These are phyloP conservation scores for Cladophialophora chaetospira DNA, from an alignment of 2,329 filamentous ascomycete species.

Conservation along the genomic window DNA sequence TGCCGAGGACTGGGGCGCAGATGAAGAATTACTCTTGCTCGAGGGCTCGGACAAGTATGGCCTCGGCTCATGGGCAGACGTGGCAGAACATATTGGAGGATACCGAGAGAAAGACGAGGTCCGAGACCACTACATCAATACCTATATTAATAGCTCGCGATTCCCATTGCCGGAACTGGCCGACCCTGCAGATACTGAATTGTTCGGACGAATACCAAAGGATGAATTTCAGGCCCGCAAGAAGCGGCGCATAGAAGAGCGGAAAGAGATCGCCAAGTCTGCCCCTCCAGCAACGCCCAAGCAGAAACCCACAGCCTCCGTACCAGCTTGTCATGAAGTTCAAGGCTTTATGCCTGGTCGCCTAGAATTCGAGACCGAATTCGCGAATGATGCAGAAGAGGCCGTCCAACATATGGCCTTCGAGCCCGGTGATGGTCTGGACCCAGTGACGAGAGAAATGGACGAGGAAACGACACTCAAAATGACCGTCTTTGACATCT, in stretches of 20 bases:
- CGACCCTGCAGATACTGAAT: slow-evolving; percentile 74
- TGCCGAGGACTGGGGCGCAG: slow-evolving; percentile 90
- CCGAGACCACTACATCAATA: slow-evolving; percentile 86
- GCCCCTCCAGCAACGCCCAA: slow-evolving; percentile 83
- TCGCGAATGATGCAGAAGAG: slow-evolving; percentile 96
- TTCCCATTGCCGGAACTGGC: slow-evolving; percentile 89
- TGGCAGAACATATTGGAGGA: slow-evolving; percentile 95
- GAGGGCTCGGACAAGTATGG: slow-evolving; percentile 97
- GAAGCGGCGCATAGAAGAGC: slow-evolving; percentile 88
- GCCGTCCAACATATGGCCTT: slow-evolving; percentile 98
- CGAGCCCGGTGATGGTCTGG: slow-evolving; percentile 90
- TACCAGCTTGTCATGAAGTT: slow-evolving; percentile 95
- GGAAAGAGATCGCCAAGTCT: slow-evolving; percentile 82
- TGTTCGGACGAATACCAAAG: slow-evolving; percentile 78
- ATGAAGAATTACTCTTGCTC: slow-evolving; percentile 89
- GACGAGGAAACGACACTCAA: slow-evolving; percentile 98
- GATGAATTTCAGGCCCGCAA: slow-evolving; percentile 93
- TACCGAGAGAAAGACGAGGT: slow-evolving; percentile 95
- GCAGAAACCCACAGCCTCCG: slow-evolving; percentile 92
- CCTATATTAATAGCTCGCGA: slow-evolving; percentile 77
- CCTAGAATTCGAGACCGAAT: slow-evolving; percentile 95
- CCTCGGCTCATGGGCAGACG: slow-evolving; percentile 94
- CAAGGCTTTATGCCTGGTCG: slow-evolving; percentile 98
- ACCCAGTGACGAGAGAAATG: slow-evolving; percentile 77
- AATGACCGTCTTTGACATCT: slow-evolving; percentile 97